phyloP scores from a whole-genome alignment of 2,329 filamentous ascomycete genomes.

The Penicillium sclerotigenum region DNA sequence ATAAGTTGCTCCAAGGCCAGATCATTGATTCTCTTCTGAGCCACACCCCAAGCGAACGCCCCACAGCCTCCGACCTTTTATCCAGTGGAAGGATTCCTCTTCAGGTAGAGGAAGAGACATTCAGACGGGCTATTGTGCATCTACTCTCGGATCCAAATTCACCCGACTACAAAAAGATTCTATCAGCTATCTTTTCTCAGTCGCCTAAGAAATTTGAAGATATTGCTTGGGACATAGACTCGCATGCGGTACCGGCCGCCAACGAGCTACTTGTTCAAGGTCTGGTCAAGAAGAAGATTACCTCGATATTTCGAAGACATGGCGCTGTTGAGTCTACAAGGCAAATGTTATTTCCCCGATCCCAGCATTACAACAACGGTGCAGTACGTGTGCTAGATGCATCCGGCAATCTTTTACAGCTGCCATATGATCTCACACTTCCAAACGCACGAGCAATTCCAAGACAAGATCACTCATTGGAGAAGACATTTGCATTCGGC shows the following conservation, averaged over 20 bases:
- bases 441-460: slow-evolving; percentile 83
- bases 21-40: slow-evolving; percentile 78
- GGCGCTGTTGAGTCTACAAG: slow-evolving; percentile 79
- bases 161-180: slow-evolving; percentile 84
- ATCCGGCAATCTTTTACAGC: slow-evolving; percentile 80
- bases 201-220: slow-evolving; percentile 77
- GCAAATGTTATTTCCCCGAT: slow-evolving; percentile 75
- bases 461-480: slow-evolving; percentile 58
- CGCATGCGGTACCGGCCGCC: slow-evolving; percentile 51
- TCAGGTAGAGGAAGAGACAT: slow-evolving; percentile 88
- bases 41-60: slow-evolving; percentile 77
- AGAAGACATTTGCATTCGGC: slow-evolving; percentile 83
- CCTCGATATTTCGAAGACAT: slow-evolving; percentile 79
- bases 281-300: slow-evolving; percentile 70
- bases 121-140: slow-evolving; percentile 75
- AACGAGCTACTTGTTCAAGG: slow-evolving; percentile 63
- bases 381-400: slow-evolving; percentile 77
- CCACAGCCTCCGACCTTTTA: slow-evolving; percentile 76
- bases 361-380: slow-evolving; percentile 69
- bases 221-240: slow-evolving; percentile 70
- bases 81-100: slow-evolving; percentile 83
- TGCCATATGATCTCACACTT: slow-evolving; percentile 91
- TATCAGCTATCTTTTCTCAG: slow-evolving; percentile 77
- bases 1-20: slow-evolving; percentile 66
- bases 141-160: slow-evolving; percentile 73